Base-by-base conservation (phyloP, 2,329 filamentous ascomycete genomes). In the Knufia petricola region DNA sequence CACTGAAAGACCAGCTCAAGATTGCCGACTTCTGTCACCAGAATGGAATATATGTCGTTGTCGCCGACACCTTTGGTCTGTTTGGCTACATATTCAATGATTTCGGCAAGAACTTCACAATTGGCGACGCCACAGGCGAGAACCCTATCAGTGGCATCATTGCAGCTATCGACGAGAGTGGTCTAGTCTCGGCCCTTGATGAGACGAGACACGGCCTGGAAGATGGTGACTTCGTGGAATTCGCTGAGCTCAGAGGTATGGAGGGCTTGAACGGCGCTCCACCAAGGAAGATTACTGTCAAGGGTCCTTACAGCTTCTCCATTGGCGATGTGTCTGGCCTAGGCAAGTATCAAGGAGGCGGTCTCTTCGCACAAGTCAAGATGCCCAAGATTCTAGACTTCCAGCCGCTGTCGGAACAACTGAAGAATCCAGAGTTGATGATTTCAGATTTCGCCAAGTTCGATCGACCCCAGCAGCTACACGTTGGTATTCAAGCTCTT, bases 361-460 rank as follows among this genome's bases (percentile, higher is more conserved):
- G 92, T 52, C 78, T 95, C 51, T 98, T 85, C 66, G 84, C 86
- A 32, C 92, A 98, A 67, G 92, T 96, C 67, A 98, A 96, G 77
- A 95, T 95, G 90, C 92, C 92, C 44, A 95, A 92, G 71, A 79
- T 87, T 48, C 69, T 96, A 60, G 79, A 92, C 64, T 98, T 96
- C 69, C 86, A 95, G 71, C 75, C 81, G 34, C 78, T 95, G 50
- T 81, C 81, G 36, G 71, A 79, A 46, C 79, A 94, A 52, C 68
- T 95, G 49, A 87, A 87, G 67, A 85, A 87, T 50, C 92, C 92
- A 2, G 90, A 95, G 60, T 81, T 94, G 55, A 70, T 96, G 61
- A 79, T 95, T 52, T 94, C 92, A 19, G 92, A 98, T 65, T 98
- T 89, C 63, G 92, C 92, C 68, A 98, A 98, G 68, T 96, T 95